phyloP scores from a whole-genome alignment of 345 rosid genomes.

The Anastatica hierochuntica region DNA sequence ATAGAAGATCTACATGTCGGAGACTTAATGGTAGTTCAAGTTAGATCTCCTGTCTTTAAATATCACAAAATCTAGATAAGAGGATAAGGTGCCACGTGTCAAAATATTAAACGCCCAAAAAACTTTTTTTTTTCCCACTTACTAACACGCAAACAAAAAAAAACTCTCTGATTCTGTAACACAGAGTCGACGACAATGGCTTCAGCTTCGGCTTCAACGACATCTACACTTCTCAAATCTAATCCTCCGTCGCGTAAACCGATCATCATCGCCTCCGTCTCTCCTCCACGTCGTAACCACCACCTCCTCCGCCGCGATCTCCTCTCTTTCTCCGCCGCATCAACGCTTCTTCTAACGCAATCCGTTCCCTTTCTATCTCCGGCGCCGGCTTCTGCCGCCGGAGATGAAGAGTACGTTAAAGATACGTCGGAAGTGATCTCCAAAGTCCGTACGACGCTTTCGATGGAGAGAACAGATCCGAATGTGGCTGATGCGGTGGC shows the following conservation, averaged over 20 bases:
- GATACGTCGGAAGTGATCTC: constrained; percentile 64
- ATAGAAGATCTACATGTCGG: too few species aligned
- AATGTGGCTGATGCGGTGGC: constrained; percentile 69
- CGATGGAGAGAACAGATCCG: constrained; percentile 68
- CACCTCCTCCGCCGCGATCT: constrained; percentile 21
- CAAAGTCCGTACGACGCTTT: constrained; percentile 66
- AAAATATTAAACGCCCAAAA: constrained; percentile 15
- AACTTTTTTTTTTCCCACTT: background rate
- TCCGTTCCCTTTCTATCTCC: constrained; percentile 15
- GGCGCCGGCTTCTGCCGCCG: constrained; percentile 39
- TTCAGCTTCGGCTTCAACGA: constrained; percentile 66
- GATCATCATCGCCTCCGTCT: constrained; percentile 13
- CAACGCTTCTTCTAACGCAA: constrained; percentile 22
- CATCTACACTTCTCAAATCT: constrained; percentile 55
- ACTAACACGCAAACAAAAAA: constrained; percentile 9
- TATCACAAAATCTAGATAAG: constrained; percentile 41
- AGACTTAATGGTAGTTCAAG: too few species aligned
- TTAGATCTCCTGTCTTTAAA: too few species aligned
- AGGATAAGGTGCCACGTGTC: constrained; percentile 90
- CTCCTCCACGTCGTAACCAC: constrained; percentile 4
- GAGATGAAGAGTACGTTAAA: constrained; percentile 70
- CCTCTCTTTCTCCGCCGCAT: constrained; percentile 30
- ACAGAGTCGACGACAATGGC: constrained; percentile 38
- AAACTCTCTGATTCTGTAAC: background rate
- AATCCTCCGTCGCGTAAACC: constrained; percentile 24